Evolutionary conservation across 805 yeast species (phyloP).

Genomic region (Zygotorulaspora chibaensis): DNA sequence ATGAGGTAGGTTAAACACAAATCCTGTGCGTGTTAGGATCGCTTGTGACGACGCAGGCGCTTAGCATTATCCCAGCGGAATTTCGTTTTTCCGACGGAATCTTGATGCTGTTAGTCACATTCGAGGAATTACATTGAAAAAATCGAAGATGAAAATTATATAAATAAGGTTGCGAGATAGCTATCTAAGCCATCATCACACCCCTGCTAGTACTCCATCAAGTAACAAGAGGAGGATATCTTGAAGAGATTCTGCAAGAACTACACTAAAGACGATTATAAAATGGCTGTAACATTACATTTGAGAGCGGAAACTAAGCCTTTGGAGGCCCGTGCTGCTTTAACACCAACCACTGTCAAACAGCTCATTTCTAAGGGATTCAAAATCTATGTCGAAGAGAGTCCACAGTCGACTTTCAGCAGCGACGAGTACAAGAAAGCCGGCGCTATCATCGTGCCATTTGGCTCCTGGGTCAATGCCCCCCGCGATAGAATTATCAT

Average conservation of each 20-base stretch:
- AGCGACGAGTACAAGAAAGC: conserved; percentile 68
- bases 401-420: conserved; percentile 76
- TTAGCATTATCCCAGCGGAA: neutral
- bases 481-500: conserved; percentile 85
- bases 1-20: neutral
- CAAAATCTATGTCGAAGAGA: conserved; percentile 81
- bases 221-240: too few species aligned
- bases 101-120: neutral
- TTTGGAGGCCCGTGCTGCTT: conserved; percentile 93
- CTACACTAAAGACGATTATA: conserved; percentile 13
- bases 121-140: neutral
- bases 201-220: too few species aligned
- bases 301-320: conserved; percentile 97
- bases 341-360: conserved; percentile 89
- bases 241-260: too few species aligned
- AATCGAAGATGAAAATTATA: neutral
- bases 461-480: conserved; percentile 89
- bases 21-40: neutral
- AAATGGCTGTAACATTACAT: conserved; percentile 60
- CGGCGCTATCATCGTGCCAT: conserved; percentile 88
- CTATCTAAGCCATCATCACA: too few species aligned
- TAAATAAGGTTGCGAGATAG: neutral
- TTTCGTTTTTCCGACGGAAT: conserved; percentile 8
- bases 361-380: conserved; percentile 82
- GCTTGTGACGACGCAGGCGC: neutral